Conservation (phyloP, 2,329 filamentous ascomycete genomes). For the Zelopaecilomyces penicillatus region DNA sequence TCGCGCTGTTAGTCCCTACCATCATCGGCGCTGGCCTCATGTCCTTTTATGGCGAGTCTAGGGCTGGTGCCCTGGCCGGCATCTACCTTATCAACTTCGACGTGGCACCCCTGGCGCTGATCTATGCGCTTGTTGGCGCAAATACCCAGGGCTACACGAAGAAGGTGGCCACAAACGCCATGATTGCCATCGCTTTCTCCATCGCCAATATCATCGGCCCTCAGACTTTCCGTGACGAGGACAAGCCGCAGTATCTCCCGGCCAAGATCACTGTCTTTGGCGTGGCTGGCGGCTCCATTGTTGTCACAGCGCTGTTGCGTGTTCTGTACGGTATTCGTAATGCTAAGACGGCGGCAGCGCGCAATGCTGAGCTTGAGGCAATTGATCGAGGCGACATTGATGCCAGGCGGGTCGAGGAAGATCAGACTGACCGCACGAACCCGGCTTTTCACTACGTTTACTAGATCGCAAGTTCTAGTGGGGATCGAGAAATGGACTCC, state of each 20-base stretch:
- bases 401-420: conserved; percentile 11
- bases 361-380: conserved; percentile 16
- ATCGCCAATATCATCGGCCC: conserved; percentile 33
- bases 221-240: conserved; percentile 25
- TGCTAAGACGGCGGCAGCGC: conserved; percentile 31
- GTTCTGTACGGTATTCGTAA: conserved; percentile 24
- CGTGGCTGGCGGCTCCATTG: conserved; percentile 26
- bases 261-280: conserved; percentile 43
- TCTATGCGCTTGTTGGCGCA: conserved; percentile 40
- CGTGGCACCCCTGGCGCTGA: conserved; percentile 44
- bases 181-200: conserved; percentile 36
- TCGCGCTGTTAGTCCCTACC: conserved; percentile 15
- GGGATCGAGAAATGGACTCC: no score
- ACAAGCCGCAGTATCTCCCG: conserved; percentile 40
- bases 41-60: conserved; percentile 16
- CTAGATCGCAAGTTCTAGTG: conserved; percentile 2
- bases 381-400: conserved; percentile 23
- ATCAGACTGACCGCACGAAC: conserved; percentile 27
- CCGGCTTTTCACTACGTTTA: conserved; percentile 16
- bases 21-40: conserved; percentile 18
- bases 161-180: conserved; percentile 33
- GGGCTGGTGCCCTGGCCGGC: conserved; percentile 23
- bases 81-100: conserved; percentile 31
- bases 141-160: conserved; percentile 41
- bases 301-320: conserved; percentile 24